phyloP scores from a whole-genome alignment of 78 protist species.

The Tieghemostelium lacteum region DNA sequence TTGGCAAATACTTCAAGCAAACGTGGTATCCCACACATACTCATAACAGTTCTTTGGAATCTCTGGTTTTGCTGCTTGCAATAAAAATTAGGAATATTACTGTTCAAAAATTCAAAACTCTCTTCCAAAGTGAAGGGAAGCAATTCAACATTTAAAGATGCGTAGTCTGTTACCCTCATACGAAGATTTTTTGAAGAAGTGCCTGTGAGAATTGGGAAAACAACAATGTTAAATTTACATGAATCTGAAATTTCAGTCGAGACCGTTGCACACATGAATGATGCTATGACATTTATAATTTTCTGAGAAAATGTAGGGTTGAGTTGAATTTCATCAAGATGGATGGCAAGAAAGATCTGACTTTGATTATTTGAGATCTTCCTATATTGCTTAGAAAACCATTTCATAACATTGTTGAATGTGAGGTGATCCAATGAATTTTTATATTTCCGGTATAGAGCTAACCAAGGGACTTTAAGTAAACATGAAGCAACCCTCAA shows the following conservation, averaged over 20 bases:
- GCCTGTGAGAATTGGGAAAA: constrained; percentile 11
- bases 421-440: background rate
- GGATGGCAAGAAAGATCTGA: background rate
- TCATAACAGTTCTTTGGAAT: background rate
- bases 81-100: background rate
- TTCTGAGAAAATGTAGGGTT: background rate
- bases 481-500: constrained; percentile 3
- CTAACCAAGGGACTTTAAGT: background rate
- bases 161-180: background rate
- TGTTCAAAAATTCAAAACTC: background rate
- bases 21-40: constrained; percentile 3
- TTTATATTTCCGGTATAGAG: background rate
- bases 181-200: background rate
- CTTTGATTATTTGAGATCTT: background rate
- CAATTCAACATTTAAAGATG: background rate
- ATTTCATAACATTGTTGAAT: background rate
- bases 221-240: background rate
- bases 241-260: background rate
- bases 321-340: constrained; percentile 4
- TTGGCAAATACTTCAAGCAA: background rate
- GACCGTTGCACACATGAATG: constrained; percentile 14
- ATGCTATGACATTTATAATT: background rate
- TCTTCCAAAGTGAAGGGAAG: background rate
- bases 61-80: background rate
- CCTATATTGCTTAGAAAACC: background rate